Base-by-base conservation (phyloP, 176 grass and related monocot genomes). In the barley (Hordeum vulgare) region DNA sequence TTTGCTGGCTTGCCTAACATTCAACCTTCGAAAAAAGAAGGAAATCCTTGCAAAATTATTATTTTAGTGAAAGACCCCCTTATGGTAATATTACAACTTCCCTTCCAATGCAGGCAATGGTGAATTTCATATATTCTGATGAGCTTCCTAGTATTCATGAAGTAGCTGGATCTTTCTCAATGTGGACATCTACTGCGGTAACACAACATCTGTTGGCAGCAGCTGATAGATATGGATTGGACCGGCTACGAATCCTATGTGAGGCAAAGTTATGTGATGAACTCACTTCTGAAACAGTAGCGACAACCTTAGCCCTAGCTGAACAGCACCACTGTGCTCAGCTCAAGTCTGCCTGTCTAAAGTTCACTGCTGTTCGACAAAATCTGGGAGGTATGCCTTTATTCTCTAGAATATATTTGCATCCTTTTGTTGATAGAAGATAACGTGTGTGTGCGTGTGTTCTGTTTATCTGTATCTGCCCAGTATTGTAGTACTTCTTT, bases 151-250 rank as follows among this genome's bases (percentile, higher is more conserved):
- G 82, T 65, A 86, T 93, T 80, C 89, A 89, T 85, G 94, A 97
- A 73, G 79, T 92, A 65, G 83, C 68, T 90, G 90, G 90, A 47
- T 91, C 91, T 76, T 75, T 86, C 76, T 96, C 86, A 12, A 79
- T 80, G 81, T 88, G 84, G 79, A 85, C 89, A 89, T 94, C 91
- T 33, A 91, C 94, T 61, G 84, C 88, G 70, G 80, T 97, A 29
- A 70, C 94, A 36, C 91, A 97, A 4, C 91, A 97, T 88, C 75
- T 94, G 14, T 84, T 97, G 85, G 94, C 94, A 51, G 91, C 91
- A 42, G 91, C 91, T 77, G 91, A 97, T 86, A 85, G 91, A 84
- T 97, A 94, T 89, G 94, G 94, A 25, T 57, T 97, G 49, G 94
- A 94, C 44, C 89, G 94, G 10, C 64, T 97, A 49, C 81, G 91